Evolutionary conservation across 306 rosid genomes (phyloP), one percentile per base, ranked within the genome.

Genomic region (Glycine latifolia): DNA sequence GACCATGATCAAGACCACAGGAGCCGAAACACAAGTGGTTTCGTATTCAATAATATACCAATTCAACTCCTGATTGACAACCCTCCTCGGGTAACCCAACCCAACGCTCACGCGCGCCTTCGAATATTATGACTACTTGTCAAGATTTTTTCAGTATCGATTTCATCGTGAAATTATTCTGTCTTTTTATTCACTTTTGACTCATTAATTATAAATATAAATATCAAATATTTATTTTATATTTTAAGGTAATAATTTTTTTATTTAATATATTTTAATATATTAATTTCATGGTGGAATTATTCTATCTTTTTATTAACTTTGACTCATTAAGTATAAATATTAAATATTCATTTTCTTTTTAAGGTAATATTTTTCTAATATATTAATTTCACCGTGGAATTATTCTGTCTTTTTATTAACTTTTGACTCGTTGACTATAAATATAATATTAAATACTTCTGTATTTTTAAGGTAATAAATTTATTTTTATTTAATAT

Each of bases 41-140:
- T 63, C 75, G 4, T 33, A 76, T 83, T 82, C 78, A 75, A 44
- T 81, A 48, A 66, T 39, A 66, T 17, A 75, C 77, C 41, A 41
- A 26, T 75, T 33, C 43, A 65, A 8, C 55, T 67, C 66, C 26
- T 65, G 10, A 66, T 62, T 76, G 13, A 48, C 41, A 37, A 56
- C 71, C 10, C 52, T 15, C 54, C 53, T 72, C 12, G 48, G 49
- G 60, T 75, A 60, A 65, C 69, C 66, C 59, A 54, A 26, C 17
- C 8, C 17, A 8, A 49, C 8, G 12, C 50, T 37, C 41, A 37
- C 41, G 3, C 41, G 41, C 41, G 41, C 37, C 10, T 37, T 37
- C 5, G 41, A 37, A 37, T 52, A 9, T 5, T 5, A 33, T 5
- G 1, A 20, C 20, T 12, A 37, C 71, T 41, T 14, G 1, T 66